Evolutionary conservation across 2,329 filamentous ascomycete genomes (phyloP), one percentile per base, ranked within the genome.

Genomic region (Periconia macrospinosa): DNA sequence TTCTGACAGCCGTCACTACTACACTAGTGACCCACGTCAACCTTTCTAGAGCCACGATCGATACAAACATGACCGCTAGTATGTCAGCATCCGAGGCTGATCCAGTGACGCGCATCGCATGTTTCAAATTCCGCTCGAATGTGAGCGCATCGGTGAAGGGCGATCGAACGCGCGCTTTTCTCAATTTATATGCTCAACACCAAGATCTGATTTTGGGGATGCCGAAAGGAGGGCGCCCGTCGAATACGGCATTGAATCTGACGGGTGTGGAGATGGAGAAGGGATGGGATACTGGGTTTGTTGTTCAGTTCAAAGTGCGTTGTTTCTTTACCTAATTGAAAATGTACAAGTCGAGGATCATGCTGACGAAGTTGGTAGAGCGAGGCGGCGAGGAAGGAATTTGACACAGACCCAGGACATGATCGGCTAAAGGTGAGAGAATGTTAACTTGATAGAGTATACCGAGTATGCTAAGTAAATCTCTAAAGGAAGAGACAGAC

Each of bases 231-330:
- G 65, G 66, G 0, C 50, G 52, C 7, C 65, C 63, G 27, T 33
- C 67, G 35, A 45, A 63, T 30, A 67, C 63, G 33, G 58, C 60
- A 37, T 45, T 65, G 2, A 55, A 62, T 2, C 18, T 68, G 49
- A 66, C 61, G 14, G 53, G 59, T 30, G 62, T 68, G 8, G 59
- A 63, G 52, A 55, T 63, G 45, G 65, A 66, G 40, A 53, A 41
- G 19, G 57, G 30, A 0, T 66, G 66, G 66, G 66, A 69, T 56
- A 56, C 58, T 23, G 63, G 66, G 13, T 67, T 69, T 41, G 45
- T 67, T 14, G 62, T 65, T 20, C 53, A 56, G 15, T 69, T 69
- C 19, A 69, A 65, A 56, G 62, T 64, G 52, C 30, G 55, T 56
- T 3, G 33, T 37, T 5, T n/a, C 5, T 35, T 47, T 37, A 9